These are phyloP conservation scores for Fraxinus paxiana DNA, from an alignment of 305 asterid species.

Conservation along the genomic window DNA sequence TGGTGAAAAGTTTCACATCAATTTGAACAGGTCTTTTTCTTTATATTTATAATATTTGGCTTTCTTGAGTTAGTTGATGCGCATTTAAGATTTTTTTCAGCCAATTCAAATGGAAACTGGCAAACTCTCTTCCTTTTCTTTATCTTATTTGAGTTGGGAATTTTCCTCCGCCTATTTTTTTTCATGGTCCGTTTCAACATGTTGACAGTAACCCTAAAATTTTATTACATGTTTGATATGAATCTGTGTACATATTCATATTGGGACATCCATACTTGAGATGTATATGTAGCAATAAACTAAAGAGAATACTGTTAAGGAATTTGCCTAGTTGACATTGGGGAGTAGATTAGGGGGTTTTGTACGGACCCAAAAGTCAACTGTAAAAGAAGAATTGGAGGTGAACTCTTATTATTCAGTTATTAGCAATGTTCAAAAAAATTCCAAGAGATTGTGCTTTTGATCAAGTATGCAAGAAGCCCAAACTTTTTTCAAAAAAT, in stretches of 20 bases:
- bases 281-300: not conserved
- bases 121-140: not conserved
- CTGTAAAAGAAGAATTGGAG: not conserved
- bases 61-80: not conserved
- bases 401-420: not conserved
- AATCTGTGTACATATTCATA: not conserved
- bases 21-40: constrained; percentile 22
- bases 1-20: constrained; percentile 52
- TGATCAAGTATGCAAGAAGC: not conserved
- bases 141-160: not conserved
- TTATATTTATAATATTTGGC: constrained; percentile 18
- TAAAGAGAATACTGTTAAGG: not conserved
- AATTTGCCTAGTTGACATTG: not conserved
- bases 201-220: not conserved
- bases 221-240: not conserved
- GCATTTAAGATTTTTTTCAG: not conserved
- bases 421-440: not conserved
- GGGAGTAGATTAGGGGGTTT: not conserved
- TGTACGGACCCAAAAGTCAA: not conserved
- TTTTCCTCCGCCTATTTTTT: not conserved
- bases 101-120: not conserved
- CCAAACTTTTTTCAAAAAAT: not conserved
- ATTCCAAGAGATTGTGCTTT: not conserved
- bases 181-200: not conserved
- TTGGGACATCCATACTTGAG: not conserved